These are phyloP conservation scores for Dactylellina leptospora DNA, from an alignment of 2,329 filamentous ascomycete species.

Conservation along the genomic window DNA sequence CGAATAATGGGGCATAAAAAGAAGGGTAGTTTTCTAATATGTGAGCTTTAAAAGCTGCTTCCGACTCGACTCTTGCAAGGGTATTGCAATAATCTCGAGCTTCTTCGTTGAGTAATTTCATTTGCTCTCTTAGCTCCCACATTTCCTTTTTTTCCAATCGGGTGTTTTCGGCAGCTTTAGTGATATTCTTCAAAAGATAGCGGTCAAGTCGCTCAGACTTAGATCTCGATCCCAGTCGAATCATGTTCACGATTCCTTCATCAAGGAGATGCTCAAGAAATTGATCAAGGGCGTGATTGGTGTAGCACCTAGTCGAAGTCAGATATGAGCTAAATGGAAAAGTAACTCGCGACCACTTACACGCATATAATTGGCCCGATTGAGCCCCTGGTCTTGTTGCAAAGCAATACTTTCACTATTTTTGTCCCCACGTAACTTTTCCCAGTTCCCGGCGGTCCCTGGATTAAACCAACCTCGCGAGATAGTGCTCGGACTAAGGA, in stretches of 20 bases:
- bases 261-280: conserved; percentile 70
- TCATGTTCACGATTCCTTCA: conserved; percentile 64
- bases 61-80: conserved; percentile 3
- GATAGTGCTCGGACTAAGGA: conserved; percentile 67
- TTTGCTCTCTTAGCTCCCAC: background rate
- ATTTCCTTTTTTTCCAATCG: conserved; percentile 26
- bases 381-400: conserved; percentile 60
- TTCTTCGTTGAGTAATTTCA: background rate
- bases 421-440: conserved; percentile 70
- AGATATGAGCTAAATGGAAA: background rate
- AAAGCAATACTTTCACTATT: conserved; percentile 62
- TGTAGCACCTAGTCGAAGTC: conserved; percentile 63
- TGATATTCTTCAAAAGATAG: conserved; percentile 24
- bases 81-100: conserved; percentile 22
- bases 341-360: conserved; percentile 50
- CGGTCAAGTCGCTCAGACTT: conserved; percentile 65
- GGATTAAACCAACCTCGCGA: conserved; percentile 69
- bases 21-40: conserved; percentile 10
- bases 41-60: conserved; percentile 12
- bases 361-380: conserved; percentile 66
- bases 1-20: conserved; percentile 7
- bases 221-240: conserved; percentile 70
- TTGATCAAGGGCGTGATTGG: conserved; percentile 67
- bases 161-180: conserved; percentile 17
- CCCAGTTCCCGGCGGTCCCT: conserved; percentile 76